Evolutionary conservation across 106 monocot genomes (phyloP).

Genomic region (Dendrobium catenatum): DNA sequence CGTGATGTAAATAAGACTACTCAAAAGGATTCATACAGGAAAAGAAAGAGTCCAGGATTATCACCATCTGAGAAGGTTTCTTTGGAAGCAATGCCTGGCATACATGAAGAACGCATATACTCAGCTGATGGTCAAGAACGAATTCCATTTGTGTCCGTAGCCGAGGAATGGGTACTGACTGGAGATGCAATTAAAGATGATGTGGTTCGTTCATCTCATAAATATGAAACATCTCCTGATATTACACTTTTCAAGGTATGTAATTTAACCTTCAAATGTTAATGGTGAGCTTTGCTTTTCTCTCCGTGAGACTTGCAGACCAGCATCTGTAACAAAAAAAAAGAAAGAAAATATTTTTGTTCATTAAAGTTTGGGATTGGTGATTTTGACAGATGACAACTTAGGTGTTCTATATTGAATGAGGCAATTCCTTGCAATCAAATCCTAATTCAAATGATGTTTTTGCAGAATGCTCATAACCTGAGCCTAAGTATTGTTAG

Average conservation of each 20-base stretch:
- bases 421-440: background rate
- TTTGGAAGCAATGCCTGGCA: conserved; percentile 57
- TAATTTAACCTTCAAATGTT: background rate
- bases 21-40: conserved; percentile 51
- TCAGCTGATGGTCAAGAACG: conserved; percentile 70
- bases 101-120: conserved; percentile 49
- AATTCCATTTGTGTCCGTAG: conserved; percentile 55
- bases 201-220: conserved; percentile 65
- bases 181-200: conserved; percentile 72
- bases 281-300: background rate
- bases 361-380: background rate
- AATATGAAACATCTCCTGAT: conserved; percentile 89
- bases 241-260: conserved; percentile 86
- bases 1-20: conserved; percentile 60
- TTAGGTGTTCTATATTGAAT: background rate
- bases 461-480: background rate
- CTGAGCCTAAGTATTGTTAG: background rate
- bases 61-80: conserved; percentile 42
- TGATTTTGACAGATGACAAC: background rate
- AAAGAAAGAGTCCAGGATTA: conserved; percentile 76
- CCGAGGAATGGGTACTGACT: conserved; percentile 87
- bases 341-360: background rate
- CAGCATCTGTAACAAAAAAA: too few species aligned
- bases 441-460: background rate
- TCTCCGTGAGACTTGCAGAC: background rate